Base-by-base conservation (phyloP, 1,284 basidiomycete species). In the Irpex rosettiformis region DNA sequence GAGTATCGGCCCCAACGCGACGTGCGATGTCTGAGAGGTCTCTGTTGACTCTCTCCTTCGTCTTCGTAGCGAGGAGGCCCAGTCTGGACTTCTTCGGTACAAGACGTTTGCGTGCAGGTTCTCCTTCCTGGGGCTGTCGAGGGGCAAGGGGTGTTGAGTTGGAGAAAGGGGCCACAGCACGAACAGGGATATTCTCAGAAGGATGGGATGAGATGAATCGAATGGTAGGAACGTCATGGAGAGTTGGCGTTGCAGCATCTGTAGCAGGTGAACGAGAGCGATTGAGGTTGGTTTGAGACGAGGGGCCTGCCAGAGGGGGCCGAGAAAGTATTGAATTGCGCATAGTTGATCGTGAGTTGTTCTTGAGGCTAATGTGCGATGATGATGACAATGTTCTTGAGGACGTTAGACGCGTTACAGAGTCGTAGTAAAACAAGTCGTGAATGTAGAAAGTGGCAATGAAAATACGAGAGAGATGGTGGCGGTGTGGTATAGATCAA, bases 21-120 rank as follows among this genome's bases (percentile, higher is more conserved):
- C 84, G 75, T 11, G 81, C 77, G 54, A 86, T 82, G 62, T 87
- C 86, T 2, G 82, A 84, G 52, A 86, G 73, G 65, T 88, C 57
- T 27, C 52, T 66, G 52, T 70, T 73, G 56, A 65, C 64, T 57
- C 71, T 71, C 43, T 68, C 69, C 64, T 71, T 70, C n/a, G 45
- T 55, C 59, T 66, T 68, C 24, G 63, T 54, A 59, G 70, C 73
- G 21, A 88, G 79, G 21, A 89, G 73, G 28, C 78, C 73, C 1
- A 89, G 78, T 65, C 84, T 89, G 3, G 83, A 85, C 69, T 89
- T 89, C 73, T 89, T 90, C 10, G 86, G 88, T n/a, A 89, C 83
- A 61, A 90, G 79, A 16, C 82, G 81, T 60, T 77, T 83, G 33
- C 80, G 78, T 0, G 74, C 68, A 4, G 68, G 62, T 18, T 68